Conservation (phyloP, 805 yeast genomes). For the Sugiyamaella mastotermitis region DNA sequence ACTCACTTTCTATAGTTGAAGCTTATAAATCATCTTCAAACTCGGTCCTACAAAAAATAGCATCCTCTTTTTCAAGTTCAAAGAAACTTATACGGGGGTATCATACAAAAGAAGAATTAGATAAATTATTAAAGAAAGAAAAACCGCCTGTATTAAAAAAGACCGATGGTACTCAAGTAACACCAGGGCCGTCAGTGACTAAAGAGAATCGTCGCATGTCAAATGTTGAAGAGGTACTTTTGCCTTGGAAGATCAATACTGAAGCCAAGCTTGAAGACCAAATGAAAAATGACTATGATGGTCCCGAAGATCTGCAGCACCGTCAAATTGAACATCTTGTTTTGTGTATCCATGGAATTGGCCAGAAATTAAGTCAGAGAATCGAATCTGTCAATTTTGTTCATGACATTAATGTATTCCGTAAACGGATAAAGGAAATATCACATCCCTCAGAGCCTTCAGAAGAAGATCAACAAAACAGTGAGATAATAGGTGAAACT, state of each 20-base stretch:
- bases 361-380: conserved; percentile 75
- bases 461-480: conserved; percentile 1
- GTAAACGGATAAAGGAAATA: conserved; percentile 17
- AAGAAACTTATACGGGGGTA: conserved; percentile 24
- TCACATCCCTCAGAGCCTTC: background rate
- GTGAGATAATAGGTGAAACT: background rate
- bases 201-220: no score
- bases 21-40: conserved; percentile 1
- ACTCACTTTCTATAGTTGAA: background rate
- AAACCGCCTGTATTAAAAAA: conserved; percentile 4
- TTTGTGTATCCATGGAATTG: conserved; percentile 92
- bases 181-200: no score
- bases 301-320: conserved; percentile 4
- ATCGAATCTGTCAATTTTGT: conserved; percentile 81
- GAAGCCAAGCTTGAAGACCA: conserved; percentile 17
- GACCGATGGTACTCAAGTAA: no score
- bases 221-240: background rate
- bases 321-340: conserved; percentile 57
- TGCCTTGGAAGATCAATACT: conserved; percentile 3
- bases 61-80: conserved; percentile 3
- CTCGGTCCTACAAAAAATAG: conserved; percentile 4
- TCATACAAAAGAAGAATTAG: conserved; percentile 11
- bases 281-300: conserved; percentile 26
- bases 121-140: conserved; percentile 16
- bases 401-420: conserved; percentile 66